phyloP scores from a whole-genome alignment of 805 yeast genomes.

The Pichia cephalocereana region DNA sequence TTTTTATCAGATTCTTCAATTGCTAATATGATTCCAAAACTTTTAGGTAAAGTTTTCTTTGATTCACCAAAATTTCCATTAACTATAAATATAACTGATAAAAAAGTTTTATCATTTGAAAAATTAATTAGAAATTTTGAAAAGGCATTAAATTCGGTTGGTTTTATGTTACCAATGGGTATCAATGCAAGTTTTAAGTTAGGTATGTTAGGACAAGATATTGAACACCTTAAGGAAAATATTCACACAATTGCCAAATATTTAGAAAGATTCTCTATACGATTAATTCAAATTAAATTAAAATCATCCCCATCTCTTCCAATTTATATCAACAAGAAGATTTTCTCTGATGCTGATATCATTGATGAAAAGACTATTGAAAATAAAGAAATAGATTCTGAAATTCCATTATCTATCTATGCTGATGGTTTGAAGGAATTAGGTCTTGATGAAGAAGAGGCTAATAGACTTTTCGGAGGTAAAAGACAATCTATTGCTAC shows the following conservation, averaged over 20 bases:
- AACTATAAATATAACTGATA: constrained; percentile 38
- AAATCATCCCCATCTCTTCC: constrained; percentile 77
- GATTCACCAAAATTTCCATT: constrained; percentile 54
- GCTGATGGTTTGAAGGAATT: constrained; percentile 75
- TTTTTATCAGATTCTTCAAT: constrained; percentile 82
- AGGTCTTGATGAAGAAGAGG: constrained; percentile 67
- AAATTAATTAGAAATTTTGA: constrained; percentile 51
- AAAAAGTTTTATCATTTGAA: constrained; percentile 26
- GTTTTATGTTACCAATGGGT: constrained; percentile 65
- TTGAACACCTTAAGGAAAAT: constrained; percentile 50
- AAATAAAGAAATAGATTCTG: constrained; percentile 27
- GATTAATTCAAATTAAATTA: constrained; percentile 58
- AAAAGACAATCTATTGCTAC: constrained; percentile 24
- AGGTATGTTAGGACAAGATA: constrained; percentile 44
- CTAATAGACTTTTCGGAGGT: constrained; percentile 51
- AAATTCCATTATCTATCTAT: constrained; percentile 39
- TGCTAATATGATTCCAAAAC: constrained; percentile 69
- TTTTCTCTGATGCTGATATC: constrained; percentile 40
- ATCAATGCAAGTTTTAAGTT: constrained; percentile 55
- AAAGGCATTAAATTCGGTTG: constrained; percentile 49
- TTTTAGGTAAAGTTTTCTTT: constrained; percentile 75
- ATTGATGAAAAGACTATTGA: constrained; percentile 14
- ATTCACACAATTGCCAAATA: constrained; percentile 42
- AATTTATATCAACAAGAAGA: constrained; percentile 55
- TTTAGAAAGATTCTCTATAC: constrained; percentile 37